phyloP scores from a whole-genome alignment of 2,329 filamentous ascomycete genomes.

The Colletotrichum simmondsii region DNA sequence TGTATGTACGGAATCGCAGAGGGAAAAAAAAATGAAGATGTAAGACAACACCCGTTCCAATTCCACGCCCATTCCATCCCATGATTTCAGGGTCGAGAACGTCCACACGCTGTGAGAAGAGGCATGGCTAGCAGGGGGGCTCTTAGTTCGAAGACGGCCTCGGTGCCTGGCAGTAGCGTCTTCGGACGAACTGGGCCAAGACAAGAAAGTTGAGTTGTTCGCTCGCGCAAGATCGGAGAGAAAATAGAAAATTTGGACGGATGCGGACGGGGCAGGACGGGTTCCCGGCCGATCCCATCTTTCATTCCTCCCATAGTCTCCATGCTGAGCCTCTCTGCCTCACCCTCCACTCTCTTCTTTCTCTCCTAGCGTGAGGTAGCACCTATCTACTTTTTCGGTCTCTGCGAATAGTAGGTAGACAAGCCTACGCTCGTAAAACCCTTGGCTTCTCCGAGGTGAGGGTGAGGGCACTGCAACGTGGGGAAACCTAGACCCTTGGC shows the following conservation, averaged over 20 bases:
- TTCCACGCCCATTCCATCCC: not conserved
- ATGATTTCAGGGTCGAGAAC: not conserved
- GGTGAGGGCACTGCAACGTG: not conserved
- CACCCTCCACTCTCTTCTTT: not conserved
- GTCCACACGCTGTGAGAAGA: not conserved
- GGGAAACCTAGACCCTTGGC: slow-evolving; percentile 18
- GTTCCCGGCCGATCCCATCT: not conserved
- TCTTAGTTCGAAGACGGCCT: slow-evolving; percentile 3
- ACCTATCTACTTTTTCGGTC: not conserved
- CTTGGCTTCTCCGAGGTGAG: not conserved
- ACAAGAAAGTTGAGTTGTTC: too few species aligned
- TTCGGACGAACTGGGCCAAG: not conserved
- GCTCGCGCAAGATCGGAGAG: not conserved
- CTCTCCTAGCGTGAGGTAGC: too few species aligned
- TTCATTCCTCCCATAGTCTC: not conserved
- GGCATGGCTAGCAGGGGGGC: too few species aligned
- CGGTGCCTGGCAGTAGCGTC: slow-evolving; percentile 24
- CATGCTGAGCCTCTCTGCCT: not conserved
- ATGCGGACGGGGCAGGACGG: not conserved
- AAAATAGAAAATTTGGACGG: slow-evolving; percentile 20
- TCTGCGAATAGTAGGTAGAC: not conserved
- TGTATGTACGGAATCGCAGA: too few species aligned
- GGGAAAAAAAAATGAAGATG: not conserved
- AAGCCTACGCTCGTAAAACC: not conserved
- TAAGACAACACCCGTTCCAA: slow-evolving; percentile 15